phyloP scores from a whole-genome alignment of 73 alveolate species.

The Paramecium octaurelia region DNA sequence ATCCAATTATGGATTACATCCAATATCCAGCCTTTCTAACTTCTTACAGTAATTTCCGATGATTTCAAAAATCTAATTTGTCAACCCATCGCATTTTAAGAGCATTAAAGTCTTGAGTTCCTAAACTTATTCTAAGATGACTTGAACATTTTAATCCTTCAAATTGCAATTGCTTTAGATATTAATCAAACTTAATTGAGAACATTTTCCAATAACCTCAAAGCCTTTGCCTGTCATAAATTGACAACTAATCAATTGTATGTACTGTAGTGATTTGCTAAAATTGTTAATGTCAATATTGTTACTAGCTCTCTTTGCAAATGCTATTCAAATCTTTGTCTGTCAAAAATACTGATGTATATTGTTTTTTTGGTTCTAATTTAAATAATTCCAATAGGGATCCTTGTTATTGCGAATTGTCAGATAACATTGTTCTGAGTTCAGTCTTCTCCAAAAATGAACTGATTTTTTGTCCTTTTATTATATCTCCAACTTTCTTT shows the following conservation, averaged over 20 bases:
- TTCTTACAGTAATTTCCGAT: not conserved
- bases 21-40: not conserved
- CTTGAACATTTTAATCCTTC: slow-evolving; percentile 5
- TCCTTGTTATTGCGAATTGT: not conserved
- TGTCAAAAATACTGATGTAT: slow-evolving; percentile 20
- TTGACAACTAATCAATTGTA: not conserved
- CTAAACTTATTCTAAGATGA: not conserved
- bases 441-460: slow-evolving; percentile 1
- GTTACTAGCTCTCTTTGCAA: not conserved
- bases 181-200: not conserved
- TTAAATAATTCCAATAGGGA: not conserved
- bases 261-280: not conserved
- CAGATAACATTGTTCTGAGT: not conserved
- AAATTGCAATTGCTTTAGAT: not conserved
- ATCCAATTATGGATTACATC: not conserved
- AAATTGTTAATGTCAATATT: not conserved
- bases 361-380: not conserved
- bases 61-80: not conserved
- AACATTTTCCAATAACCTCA: not conserved
- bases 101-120: not conserved
- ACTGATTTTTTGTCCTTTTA: slow-evolving; percentile 18
- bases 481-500: slow-evolving; percentile 4
- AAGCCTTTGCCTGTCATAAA: slow-evolving; percentile 42
- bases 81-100: not conserved
- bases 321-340: slow-evolving; percentile 4